Percentiles rank a stretch among this genome's conserved stretches.
Conservation (phyloP, 495 filamentous ascomycete species). For the Ramalina peruviana region DNA sequence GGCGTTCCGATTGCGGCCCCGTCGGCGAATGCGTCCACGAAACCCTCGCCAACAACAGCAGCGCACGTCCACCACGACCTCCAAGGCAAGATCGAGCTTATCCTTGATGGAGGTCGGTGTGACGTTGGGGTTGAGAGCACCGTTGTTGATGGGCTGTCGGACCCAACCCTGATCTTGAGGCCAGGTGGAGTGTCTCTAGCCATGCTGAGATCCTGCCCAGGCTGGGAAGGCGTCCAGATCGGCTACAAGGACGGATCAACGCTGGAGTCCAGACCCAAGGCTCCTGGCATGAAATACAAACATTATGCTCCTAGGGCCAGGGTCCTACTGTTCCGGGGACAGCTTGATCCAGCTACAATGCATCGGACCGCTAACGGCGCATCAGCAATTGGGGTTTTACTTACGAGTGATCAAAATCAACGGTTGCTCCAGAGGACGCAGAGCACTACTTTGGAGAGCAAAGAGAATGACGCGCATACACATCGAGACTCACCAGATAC, state of each 20-base stretch:
- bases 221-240: constrained; percentile 64
- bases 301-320: constrained; percentile 89
- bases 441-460: not conserved
- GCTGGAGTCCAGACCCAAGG: constrained; percentile 45
- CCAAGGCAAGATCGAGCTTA: constrained; percentile 66
- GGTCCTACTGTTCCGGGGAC: constrained; percentile 64
- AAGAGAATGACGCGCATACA: not conserved
- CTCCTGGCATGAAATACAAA: constrained; percentile 97
- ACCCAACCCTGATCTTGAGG: constrained; percentile 67
- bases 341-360: constrained; percentile 1
- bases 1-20: constrained; percentile 80
- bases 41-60: constrained; percentile 79
- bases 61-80: constrained; percentile 81
- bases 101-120: constrained; percentile 81
- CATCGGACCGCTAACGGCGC: not conserved
- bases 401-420: constrained; percentile 13
- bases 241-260: constrained; percentile 57
- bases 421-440: not conserved
- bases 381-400: not conserved
- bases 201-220: constrained; percentile 52
- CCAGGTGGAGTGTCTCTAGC: constrained; percentile 90
- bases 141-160: constrained; percentile 77
- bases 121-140: constrained; percentile 89
- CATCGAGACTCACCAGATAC: not conserved
- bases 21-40: constrained; percentile 85